Evolutionary conservation across 1,139 yeast species (phyloP), one percentile per base, ranked within the genome.

Genomic region (Geotrichum aggregatum): DNA sequence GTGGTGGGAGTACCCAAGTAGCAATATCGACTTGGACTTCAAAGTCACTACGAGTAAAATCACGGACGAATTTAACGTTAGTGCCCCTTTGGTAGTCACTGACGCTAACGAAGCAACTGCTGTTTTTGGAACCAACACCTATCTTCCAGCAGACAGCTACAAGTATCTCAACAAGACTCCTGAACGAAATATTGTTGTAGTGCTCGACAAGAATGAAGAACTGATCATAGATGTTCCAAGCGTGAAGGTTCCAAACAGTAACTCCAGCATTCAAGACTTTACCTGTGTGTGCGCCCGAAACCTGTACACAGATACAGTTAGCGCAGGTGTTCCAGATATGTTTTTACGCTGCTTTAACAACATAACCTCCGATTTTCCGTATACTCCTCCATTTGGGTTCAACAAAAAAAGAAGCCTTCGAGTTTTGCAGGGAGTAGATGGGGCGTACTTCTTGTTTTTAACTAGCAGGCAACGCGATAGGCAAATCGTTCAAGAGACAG

Each of bases 241-340:
- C 10, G 28, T 31, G n/a, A 30, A 18, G 3, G 11, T 28, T 18
- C 3, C 28, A 8, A 30, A 11, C 16, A 28, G 11, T 11, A 11
- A 11, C 31, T 11, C 11, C 10, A 5, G 7, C 4, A 4, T 14
- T 7, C 13, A 11, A 7, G 30, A 28, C 16, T 43, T 43, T 24
- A 30, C 28, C 11, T 43, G 46, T 19, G n/a, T 30, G 13, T 43
- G 38, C 16, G 46, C 39, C 3, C 46, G 33, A 28, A 24, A 43
- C 7, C 14, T 43, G 18, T n/a, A 11, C 6, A 8, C 26, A 4
- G 8, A 7, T 18, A 24, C 30, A 43, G 38, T 43, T 30, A 3
- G 6, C n/a, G 10, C 7, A 31, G 46, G 46, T 8, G 11, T 11
- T 7, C 31, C 31, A 28, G 7, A 28, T 28, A 7, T 28, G 7